phyloP scores from a whole-genome alignment of 176 grass and related monocot species.

The Aegilops tauschii region DNA sequence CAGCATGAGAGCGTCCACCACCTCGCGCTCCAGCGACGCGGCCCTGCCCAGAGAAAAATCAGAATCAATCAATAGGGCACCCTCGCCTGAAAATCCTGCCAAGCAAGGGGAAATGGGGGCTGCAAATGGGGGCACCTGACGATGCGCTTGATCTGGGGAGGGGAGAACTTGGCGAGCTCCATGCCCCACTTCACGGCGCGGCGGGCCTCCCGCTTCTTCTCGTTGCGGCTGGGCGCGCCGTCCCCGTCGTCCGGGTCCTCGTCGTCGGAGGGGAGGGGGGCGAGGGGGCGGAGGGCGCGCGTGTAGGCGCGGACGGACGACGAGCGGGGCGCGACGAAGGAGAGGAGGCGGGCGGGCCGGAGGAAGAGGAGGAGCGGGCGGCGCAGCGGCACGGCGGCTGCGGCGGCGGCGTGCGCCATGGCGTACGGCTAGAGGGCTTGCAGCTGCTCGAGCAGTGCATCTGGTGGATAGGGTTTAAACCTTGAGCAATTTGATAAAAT shows the following conservation, averaged over 20 bases:
- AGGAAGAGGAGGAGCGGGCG: slow-evolving; percentile 37
- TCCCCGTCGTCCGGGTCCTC: slow-evolving; percentile 37
- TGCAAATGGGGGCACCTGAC: slow-evolving; percentile 37
- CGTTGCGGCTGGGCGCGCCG: slow-evolving; percentile 54
- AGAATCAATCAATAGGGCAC: neutral
- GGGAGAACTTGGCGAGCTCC: slow-evolving; percentile 74
- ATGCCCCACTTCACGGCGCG: slow-evolving; percentile 82
- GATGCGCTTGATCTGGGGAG: slow-evolving; percentile 77
- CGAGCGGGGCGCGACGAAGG: slow-evolving; percentile 25
- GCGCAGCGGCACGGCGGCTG: slow-evolving; percentile 33
- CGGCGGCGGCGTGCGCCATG: slow-evolving; percentile 41
- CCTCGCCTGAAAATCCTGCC: neutral
- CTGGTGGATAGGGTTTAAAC: neutral
- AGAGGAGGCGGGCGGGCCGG: slow-evolving; percentile 17
- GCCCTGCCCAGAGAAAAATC: slow-evolving; percentile 28
- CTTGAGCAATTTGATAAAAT: too few relatives aligned
- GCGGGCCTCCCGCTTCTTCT: slow-evolving; percentile 78
- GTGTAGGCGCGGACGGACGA: neutral
- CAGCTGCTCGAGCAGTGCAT: neutral
- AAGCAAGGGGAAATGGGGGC: neutral
- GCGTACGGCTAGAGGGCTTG: neutral
- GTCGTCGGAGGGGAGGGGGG: slow-evolving; percentile 13
- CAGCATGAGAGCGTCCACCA: slow-evolving; percentile 82
- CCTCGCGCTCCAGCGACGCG: slow-evolving; percentile 71
- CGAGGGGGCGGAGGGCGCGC: slow-evolving; percentile 42